A percentile compares a stretch with the other conserved stretches of the same genome.
Conservation (phyloP, 2,329 filamentous ascomycete species). For the Chaetothyriales sp. region DNA sequence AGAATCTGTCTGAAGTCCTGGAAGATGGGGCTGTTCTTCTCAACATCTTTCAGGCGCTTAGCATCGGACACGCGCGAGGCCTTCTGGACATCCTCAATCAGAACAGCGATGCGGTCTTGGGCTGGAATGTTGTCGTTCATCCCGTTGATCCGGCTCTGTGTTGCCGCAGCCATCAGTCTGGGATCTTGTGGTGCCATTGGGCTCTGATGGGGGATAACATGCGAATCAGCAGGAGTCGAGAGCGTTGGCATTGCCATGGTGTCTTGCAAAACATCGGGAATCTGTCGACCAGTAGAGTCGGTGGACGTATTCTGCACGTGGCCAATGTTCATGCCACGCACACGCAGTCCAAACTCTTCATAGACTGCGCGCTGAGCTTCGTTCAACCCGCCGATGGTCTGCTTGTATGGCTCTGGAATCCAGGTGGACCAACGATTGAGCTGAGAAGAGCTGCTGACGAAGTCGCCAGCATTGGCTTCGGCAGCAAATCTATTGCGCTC, state of each 20-base stretch:
- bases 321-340: conserved; percentile 44
- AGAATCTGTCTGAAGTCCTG: conserved; percentile 44
- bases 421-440: conserved; percentile 86
- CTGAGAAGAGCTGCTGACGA: conserved; percentile 6
- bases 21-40: conserved; percentile 39
- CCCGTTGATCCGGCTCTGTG: conserved; percentile 40
- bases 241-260: conserved; percentile 46
- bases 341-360: conserved; percentile 83
- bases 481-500: conserved; percentile 69
- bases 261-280: conserved; percentile 49
- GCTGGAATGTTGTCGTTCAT: conserved; percentile 41
- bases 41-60: conserved; percentile 43
- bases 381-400: conserved; percentile 70
- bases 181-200: conserved; percentile 36
- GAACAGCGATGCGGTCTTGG: conserved; percentile 37
- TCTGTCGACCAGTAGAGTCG: conserved; percentile 41
- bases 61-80: conserved; percentile 41
- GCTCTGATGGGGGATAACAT: conserved; percentile 44
- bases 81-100: conserved; percentile 43
- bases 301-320: conserved; percentile 42
- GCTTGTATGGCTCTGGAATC: conserved; percentile 84
- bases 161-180: conserved; percentile 25
- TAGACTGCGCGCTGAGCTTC: conserved; percentile 90
- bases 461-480: conserved; percentile 14
- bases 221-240: conserved; percentile 47